Conservation (phyloP, 2,329 filamentous ascomycete genomes). For the Botryotinia calthae region DNA sequence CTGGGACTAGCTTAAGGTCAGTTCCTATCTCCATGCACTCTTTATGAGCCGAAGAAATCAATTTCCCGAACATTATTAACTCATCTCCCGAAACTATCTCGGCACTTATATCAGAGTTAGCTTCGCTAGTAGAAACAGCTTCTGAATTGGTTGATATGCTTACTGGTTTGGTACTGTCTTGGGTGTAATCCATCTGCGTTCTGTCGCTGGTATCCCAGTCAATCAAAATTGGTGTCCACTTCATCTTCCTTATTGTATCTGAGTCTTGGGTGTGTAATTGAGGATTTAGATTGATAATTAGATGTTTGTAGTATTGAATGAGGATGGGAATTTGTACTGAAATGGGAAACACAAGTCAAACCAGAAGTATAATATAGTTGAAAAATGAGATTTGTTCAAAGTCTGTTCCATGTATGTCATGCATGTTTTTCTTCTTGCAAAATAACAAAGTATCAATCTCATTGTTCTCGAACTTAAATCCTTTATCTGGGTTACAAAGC, state of each 20-base stretch:
- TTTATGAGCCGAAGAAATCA: not conserved
- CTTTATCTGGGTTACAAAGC: not conserved
- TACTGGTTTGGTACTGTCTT: not conserved
- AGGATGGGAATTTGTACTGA: not conserved
- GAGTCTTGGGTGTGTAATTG: not conserved
- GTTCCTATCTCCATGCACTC: not conserved
- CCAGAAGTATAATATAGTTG: not conserved
- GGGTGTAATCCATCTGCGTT: not conserved
- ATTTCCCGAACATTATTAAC: not conserved
- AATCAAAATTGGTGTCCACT: not conserved
- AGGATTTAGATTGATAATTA: not conserved
- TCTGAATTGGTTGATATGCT: not conserved
- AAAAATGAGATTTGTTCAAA: not conserved
- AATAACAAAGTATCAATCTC: not conserved
- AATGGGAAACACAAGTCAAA: not conserved
- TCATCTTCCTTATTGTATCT: not conserved
- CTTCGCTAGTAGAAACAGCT: not conserved
- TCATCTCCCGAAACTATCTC: not conserved
- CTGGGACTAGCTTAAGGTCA: not conserved
- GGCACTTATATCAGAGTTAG: accelerated
- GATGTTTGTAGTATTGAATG: not conserved
- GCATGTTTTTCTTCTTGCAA: not conserved
- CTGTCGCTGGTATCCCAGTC: constrained; percentile 1
- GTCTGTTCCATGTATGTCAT: not conserved
- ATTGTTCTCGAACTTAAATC: not conserved